Percentiles rank a stretch among this genome's conserved stretches.
Evolutionary conservation across 352 stramenopile genomes (phyloP).

Genomic region (Globisporangium orthogonon): DNA sequence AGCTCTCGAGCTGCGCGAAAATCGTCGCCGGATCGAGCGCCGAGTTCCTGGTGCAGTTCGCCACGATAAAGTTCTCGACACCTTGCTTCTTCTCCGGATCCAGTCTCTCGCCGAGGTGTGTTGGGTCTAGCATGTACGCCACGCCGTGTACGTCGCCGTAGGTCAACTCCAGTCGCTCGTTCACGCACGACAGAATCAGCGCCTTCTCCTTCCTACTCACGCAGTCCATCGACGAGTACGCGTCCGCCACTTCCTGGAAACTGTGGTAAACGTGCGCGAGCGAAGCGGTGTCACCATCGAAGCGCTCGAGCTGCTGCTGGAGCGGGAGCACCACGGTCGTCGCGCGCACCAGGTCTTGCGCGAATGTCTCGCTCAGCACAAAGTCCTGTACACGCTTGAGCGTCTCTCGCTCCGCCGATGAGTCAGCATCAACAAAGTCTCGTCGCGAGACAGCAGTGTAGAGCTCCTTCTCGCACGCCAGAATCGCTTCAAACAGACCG

Average conservation of each 20-base stretch:
- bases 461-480: slow-evolving; percentile 46
- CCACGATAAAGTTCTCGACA: slow-evolving; percentile 40
- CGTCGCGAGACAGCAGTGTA: slow-evolving; percentile 45
- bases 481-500: slow-evolving; percentile 35
- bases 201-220: slow-evolving; percentile 74
- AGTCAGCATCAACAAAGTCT: slow-evolving; percentile 46
- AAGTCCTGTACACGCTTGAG: slow-evolving; percentile 58
- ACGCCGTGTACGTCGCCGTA: slow-evolving; percentile 58
- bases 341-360: slow-evolving; percentile 50
- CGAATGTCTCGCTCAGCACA: slow-evolving; percentile 52
- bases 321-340: slow-evolving; percentile 47
- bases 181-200: slow-evolving; percentile 54
- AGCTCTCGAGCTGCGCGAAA: slow-evolving; percentile 7
- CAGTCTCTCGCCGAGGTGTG: slow-evolving; percentile 41
- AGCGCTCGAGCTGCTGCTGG: slow-evolving; percentile 43
- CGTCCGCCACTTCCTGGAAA: slow-evolving; percentile 39
- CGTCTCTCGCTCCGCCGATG: slow-evolving; percentile 32
- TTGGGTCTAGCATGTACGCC: slow-evolving; percentile 51
- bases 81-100: slow-evolving; percentile 37
- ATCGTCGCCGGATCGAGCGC: slow-evolving; percentile 11
- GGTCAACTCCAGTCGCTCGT: slow-evolving; percentile 55
- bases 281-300: slow-evolving; percentile 29
- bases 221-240: slow-evolving; percentile 49
- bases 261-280: slow-evolving; percentile 51
- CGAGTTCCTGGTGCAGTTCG: slow-evolving; percentile 22